phyloP scores from a whole-genome alignment of 495 filamentous ascomycete genomes.

The Pseudevernia furfuracea region DNA sequence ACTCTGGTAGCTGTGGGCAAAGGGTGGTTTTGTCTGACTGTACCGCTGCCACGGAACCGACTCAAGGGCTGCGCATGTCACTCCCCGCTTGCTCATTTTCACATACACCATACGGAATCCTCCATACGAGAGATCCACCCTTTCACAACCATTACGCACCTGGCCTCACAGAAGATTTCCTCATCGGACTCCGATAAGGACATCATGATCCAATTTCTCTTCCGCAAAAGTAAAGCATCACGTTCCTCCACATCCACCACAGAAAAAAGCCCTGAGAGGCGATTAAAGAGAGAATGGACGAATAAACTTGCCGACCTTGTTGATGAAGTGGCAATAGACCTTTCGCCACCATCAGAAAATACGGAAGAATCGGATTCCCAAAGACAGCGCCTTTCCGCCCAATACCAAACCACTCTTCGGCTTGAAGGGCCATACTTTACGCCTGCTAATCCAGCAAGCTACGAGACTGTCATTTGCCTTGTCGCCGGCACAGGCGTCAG shows the following conservation, averaged over 20 bases:
- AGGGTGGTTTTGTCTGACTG: slow-evolving; percentile 30
- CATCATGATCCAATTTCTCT: slow-evolving; percentile 31
- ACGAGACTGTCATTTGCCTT: slow-evolving; percentile 30
- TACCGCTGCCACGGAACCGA: slow-evolving; percentile 27
- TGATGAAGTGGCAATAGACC: slow-evolving; percentile 9
- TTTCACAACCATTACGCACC: slow-evolving; percentile 33
- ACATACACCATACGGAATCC: slow-evolving; percentile 31
- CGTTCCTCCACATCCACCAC: slow-evolving; percentile 6
- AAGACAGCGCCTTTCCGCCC: not conserved
- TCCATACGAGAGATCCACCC: slow-evolving; percentile 32
- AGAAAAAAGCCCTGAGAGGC: not conserved
- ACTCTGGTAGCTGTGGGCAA: slow-evolving; percentile 26
- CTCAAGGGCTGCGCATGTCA: slow-evolving; percentile 30
- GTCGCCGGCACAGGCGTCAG: slow-evolving; percentile 32
- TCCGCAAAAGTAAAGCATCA: slow-evolving; percentile 22
- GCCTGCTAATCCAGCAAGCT: slow-evolving; percentile 28
- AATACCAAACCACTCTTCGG: slow-evolving; percentile 23
- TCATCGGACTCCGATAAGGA: slow-evolving; percentile 18
- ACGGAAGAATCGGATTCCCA: not conserved
- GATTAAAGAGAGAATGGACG: slow-evolving; percentile 24
- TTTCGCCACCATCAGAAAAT: not conserved
- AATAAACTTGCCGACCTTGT: slow-evolving; percentile 25
- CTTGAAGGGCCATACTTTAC: slow-evolving; percentile 35
- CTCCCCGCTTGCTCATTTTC: slow-evolving; percentile 33
- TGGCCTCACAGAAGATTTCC: slow-evolving; percentile 27